Percentiles rank a stretch among this genome's conserved stretches.
phyloP scores from a whole-genome alignment of 768 basidiomycete species.

The Kwoniella mangroviensis region DNA sequence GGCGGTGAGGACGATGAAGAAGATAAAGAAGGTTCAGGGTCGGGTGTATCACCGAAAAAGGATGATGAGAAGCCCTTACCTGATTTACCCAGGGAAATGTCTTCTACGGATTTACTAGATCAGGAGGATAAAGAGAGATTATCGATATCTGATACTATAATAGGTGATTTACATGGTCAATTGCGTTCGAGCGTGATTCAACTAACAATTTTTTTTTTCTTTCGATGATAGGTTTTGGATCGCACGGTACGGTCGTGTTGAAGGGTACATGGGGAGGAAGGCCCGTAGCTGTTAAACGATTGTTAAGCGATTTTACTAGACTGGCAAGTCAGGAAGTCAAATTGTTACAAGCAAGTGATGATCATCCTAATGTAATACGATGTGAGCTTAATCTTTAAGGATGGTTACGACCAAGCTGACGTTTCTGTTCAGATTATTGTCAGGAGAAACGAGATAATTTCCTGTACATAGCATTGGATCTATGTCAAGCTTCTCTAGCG shows the following conservation, averaged over 20 bases:
- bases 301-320: constrained; percentile 92
- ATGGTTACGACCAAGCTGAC: constrained; percentile 11
- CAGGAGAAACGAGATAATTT: constrained; percentile 92
- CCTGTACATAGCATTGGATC: constrained; percentile 95
- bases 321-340: constrained; percentile 91
- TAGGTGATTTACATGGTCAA: constrained; percentile 48
- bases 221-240: constrained; percentile 75
- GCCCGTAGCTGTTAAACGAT: constrained; percentile 96
- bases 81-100: constrained; percentile 47
- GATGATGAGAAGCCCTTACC: constrained; percentile 48
- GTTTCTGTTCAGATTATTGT: constrained; percentile 69
- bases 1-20: constrained; percentile 55
- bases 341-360: constrained; percentile 93
- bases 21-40: constrained; percentile 24
- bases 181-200: not conserved
- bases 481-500: constrained; percentile 60
- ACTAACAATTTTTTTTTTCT: constrained; percentile 1
- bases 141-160: constrained; percentile 57
- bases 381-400: constrained; percentile 37
- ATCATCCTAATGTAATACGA: constrained; percentile 92
- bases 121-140: constrained; percentile 49
- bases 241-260: constrained; percentile 94
- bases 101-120: constrained; percentile 39
- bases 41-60: constrained; percentile 35
- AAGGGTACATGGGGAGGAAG: constrained; percentile 94